phyloP scores from a whole-genome alignment of 1,139 yeast species.

The Entelexis sorbosivorans region DNA sequence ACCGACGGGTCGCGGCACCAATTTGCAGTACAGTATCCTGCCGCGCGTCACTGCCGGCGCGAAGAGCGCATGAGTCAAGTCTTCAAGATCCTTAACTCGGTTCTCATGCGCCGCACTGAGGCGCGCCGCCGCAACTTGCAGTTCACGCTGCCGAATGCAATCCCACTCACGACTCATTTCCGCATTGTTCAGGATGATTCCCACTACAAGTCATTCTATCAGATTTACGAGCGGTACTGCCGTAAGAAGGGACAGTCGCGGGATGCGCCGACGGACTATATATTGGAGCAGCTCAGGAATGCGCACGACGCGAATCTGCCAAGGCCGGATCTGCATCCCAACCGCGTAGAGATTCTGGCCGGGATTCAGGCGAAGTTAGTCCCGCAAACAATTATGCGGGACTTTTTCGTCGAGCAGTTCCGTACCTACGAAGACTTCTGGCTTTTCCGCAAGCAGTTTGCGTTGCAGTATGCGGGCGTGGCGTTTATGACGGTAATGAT shows the following conservation, averaged over 20 bases:
- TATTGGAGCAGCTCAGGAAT: constrained; percentile 76
- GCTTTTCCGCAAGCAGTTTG: constrained; percentile 90
- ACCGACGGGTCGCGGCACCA: constrained; percentile 86
- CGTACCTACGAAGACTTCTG: constrained; percentile 86
- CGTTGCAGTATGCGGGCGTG: constrained; percentile 92
- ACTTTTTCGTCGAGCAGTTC: constrained; percentile 52
- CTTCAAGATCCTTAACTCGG: constrained; percentile 77
- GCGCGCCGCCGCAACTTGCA: constrained; percentile 75
- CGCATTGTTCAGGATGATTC: constrained; percentile 80
- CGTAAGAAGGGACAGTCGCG: constrained; percentile 60
- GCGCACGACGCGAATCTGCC: constrained; percentile 89
- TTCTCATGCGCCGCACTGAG: constrained; percentile 70
- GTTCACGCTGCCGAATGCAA: constrained; percentile 82
- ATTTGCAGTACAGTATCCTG: constrained; percentile 95
- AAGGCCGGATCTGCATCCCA: constrained; percentile 80
- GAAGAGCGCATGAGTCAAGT: constrained; percentile 91
- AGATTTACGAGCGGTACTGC: constrained; percentile 82
- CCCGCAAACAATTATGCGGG: constrained; percentile 74
- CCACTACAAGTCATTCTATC: constrained; percentile 68
- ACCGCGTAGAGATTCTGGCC: constrained; percentile 79
- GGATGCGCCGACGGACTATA: constrained; percentile 83
- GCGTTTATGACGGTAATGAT: constrained; percentile 88
- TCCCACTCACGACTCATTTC: constrained; percentile 90
- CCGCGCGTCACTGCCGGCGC: constrained; percentile 93
- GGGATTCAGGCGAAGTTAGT: constrained; percentile 81